Evolutionary conservation across 495 filamentous ascomycete genomes (phyloP).

Genomic region (Hypoxylon perforatum): DNA sequence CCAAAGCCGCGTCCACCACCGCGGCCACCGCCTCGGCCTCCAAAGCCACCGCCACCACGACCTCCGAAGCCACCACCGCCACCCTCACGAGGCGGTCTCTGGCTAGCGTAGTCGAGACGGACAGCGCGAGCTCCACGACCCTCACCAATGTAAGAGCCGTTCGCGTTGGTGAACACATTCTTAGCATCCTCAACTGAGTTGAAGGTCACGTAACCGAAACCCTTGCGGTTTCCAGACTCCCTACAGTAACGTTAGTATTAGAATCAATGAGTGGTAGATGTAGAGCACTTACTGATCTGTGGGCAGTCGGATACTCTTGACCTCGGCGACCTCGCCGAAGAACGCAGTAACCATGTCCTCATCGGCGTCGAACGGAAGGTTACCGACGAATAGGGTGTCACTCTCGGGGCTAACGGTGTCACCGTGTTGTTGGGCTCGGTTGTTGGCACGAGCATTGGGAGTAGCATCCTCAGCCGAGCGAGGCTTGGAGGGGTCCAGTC

Average conservation of each 20-base stretch:
- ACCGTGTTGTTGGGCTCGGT: slow-evolving; percentile 80
- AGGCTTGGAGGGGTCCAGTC: slow-evolving; percentile 87
- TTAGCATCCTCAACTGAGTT: slow-evolving; percentile 85
- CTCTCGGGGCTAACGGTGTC: slow-evolving; percentile 78
- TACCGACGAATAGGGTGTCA: slow-evolving; percentile 94
- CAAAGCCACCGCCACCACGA: slow-evolving; percentile 53
- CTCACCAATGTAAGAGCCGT: slow-evolving; percentile 79
- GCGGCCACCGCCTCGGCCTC: slow-evolving; percentile 59
- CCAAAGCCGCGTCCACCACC: slow-evolving; percentile 63
- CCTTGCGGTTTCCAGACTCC: slow-evolving; percentile 88
- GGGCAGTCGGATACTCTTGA: slow-evolving; percentile 86
- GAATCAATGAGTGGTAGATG: neutral
- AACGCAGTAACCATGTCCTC: slow-evolving; percentile 78
- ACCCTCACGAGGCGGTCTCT: slow-evolving; percentile 72
- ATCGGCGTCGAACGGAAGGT: slow-evolving; percentile 85
- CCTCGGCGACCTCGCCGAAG: slow-evolving; percentile 76
- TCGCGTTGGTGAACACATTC: slow-evolving; percentile 76
- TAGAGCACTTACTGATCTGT: slow-evolving; percentile 76
- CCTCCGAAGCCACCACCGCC: slow-evolving; percentile 53
- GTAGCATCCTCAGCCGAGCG: slow-evolving; percentile 65
- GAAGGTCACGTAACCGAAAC: slow-evolving; percentile 94
- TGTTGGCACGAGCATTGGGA: slow-evolving; percentile 67
- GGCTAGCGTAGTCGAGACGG: slow-evolving; percentile 89
- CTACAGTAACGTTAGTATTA: slow-evolving; percentile 58
- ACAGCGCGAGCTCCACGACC: slow-evolving; percentile 67